These are phyloP conservation scores for Colletotrichum sidae DNA, from an alignment of 2,329 filamentous ascomycete genomes.

Conservation along the genomic window DNA sequence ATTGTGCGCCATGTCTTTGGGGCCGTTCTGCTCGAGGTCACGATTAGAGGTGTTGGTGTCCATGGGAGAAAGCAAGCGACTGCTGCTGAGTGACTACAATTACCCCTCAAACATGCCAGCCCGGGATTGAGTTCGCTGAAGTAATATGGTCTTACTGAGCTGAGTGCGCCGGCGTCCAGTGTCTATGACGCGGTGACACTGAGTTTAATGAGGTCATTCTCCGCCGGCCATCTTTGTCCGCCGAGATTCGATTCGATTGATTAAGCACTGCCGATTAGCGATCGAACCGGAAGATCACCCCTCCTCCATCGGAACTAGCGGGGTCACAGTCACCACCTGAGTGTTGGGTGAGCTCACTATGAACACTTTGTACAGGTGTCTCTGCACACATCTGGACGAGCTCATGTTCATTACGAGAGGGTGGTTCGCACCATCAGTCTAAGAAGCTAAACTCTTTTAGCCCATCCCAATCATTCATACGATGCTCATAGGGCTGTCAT, in stretches of 20 bases:
- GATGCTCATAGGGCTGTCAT: too few species aligned
- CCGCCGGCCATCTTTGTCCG: conserved; percentile 14
- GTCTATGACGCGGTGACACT: conserved; percentile 37
- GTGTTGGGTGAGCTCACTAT: conserved; percentile 2
- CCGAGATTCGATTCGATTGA: neutral
- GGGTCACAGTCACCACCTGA: conserved; percentile 9
- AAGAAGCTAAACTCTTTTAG: too few species aligned
- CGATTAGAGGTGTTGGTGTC: conserved; percentile 11
- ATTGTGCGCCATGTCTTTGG: conserved; percentile 31
- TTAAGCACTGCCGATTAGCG: conserved; percentile 21
- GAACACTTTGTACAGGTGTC: neutral
- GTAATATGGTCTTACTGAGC: conserved; percentile 9
- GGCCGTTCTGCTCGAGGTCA: conserved; percentile 31
- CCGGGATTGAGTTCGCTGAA: neutral
- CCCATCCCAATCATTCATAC: too few species aligned
- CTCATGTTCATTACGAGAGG: too few species aligned
- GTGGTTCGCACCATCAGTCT: too few species aligned
- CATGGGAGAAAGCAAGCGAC: neutral
- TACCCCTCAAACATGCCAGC: neutral
- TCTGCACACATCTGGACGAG: too few species aligned
- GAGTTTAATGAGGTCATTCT: conserved; percentile 32
- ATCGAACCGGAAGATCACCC: conserved; percentile 23
- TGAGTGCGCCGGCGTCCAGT: conserved; percentile 3
- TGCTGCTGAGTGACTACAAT: too few species aligned
- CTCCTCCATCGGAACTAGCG: conserved; percentile 31